A percentile compares a stretch with the other conserved stretches of the same genome.
Evolutionary conservation across 1,284 basidiomycete genomes (phyloP).

Genomic region (Rhodotorula sp.): DNA sequence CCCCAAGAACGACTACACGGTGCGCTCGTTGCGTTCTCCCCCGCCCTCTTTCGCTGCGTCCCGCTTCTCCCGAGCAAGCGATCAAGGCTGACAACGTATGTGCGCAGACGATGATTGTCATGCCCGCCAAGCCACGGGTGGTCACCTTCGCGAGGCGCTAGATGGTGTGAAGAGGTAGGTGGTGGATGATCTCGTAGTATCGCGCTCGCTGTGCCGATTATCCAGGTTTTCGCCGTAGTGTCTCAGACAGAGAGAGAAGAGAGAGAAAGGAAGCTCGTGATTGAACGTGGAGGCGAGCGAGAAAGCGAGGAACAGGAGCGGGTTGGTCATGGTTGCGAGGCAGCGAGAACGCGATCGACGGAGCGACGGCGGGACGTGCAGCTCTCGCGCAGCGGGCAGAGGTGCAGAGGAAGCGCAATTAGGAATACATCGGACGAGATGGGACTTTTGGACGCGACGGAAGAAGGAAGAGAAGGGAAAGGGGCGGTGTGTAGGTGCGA

Average conservation of each 20-base stretch:
- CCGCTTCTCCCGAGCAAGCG: no score
- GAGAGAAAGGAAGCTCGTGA: no score
- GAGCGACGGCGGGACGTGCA: no score
- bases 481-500: not conserved
- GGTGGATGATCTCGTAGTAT: no score
- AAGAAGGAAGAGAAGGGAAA: not conserved
- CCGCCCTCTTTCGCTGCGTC: not conserved
- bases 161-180: not conserved
- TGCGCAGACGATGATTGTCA: slow-evolving; percentile 68
- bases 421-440: not conserved
- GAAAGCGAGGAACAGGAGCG: no score
- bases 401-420: not conserved
- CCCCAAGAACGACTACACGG: slow-evolving; percentile 81
- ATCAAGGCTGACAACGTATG: no score
- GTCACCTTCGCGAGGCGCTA: slow-evolving; percentile 48
- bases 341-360: no score
- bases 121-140: slow-evolving; percentile 61
- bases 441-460: slow-evolving; percentile 1
- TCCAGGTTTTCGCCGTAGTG: no score
- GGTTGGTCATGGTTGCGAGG: no score
- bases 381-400: not conserved
- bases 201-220: no score
- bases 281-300: no score
- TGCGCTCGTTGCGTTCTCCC: slow-evolving; percentile 18
- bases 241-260: no score